Conservation (phyloP, 768 basidiomycete genomes). For the Suillus ampliporus region DNA sequence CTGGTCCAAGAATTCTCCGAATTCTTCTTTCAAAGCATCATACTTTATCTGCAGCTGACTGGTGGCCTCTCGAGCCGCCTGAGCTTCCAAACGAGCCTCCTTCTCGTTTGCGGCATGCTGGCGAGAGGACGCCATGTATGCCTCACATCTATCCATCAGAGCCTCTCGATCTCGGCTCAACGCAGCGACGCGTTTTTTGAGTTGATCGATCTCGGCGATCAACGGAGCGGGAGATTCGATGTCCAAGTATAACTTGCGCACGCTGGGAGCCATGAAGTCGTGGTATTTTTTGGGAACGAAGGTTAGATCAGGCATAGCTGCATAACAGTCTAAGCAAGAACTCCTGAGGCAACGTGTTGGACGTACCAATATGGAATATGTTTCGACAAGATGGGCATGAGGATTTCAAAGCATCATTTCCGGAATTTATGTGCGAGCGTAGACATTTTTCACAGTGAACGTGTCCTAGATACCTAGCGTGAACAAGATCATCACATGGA, state of each 20-base stretch:
- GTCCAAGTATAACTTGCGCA: conserved; percentile 62
- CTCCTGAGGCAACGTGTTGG: not conserved
- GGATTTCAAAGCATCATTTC: conserved; percentile 41
- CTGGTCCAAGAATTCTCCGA: conserved; percentile 14
- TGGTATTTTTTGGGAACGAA: conserved; percentile 63
- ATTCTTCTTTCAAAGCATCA: conserved; percentile 34
- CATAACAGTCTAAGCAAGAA: not conserved
- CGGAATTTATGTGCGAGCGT: conserved; percentile 35
- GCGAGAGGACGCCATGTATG: conserved; percentile 40
- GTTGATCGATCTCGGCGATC: conserved; percentile 40
- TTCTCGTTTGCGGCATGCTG: conserved; percentile 40
- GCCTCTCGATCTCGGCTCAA: conserved; percentile 48
- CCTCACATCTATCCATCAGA: conserved; percentile 50
- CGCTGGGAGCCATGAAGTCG: conserved; percentile 59
- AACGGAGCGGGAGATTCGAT: conserved; percentile 28
- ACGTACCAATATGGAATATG: conserved; percentile 59
- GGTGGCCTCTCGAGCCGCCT: conserved; percentile 44
- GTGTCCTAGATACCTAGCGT: conserved; percentile 51
- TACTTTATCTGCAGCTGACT: conserved; percentile 45
- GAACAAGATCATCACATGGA: conserved; percentile 10
- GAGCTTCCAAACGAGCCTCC: conserved; percentile 32
- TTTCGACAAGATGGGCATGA: conserved; percentile 67
- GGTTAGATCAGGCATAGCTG: conserved; percentile 54
- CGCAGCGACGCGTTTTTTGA: conserved; percentile 45
- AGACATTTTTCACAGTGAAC: conserved; percentile 70